Percentiles rank a stretch among this genome's conserved stretches.
These are phyloP conservation scores for Conringia planisiliqua DNA, from an alignment of 345 rosid genomes.

Conservation along the genomic window DNA sequence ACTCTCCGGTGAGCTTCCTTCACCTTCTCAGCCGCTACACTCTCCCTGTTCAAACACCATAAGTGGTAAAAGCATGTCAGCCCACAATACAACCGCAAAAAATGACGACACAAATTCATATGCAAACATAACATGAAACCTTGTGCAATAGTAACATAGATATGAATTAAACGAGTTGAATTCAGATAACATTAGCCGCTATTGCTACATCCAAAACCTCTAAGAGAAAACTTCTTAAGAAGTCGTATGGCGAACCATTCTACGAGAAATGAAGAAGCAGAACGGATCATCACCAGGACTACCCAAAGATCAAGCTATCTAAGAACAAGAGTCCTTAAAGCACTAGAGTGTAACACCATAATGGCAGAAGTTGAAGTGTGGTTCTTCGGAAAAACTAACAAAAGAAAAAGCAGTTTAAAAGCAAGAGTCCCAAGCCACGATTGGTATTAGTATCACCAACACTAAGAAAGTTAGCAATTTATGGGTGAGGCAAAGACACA, in stretches of 20 bases:
- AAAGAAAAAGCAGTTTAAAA: neutral
- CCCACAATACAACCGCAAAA: neutral
- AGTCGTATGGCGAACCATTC: neutral
- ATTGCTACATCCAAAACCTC: neutral
- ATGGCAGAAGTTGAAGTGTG: neutral
- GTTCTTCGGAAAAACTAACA: neutral
- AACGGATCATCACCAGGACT: neutral
- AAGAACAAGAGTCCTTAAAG: neutral
- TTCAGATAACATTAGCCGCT: neutral
- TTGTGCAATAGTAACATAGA: neutral
- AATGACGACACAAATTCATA: neutral
- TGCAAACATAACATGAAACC: neutral
- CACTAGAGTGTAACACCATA: neutral
- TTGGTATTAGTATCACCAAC: neutral
- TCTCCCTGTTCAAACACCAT: constrained; percentile 51
- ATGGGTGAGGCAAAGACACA: neutral
- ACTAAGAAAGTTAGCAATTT: neutral
- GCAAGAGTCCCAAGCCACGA: neutral
- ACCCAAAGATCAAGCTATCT: neutral
- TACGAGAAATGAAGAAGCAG: neutral
- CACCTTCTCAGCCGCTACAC: constrained; percentile 58
- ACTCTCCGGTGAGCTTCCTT: constrained; percentile 86
- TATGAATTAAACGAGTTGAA: neutral
- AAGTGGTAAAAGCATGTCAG: neutral
- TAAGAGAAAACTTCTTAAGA: neutral